A percentile compares a stretch with the other conserved stretches of the same genome.
Evolutionary conservation across 2,329 filamentous ascomycete genomes (phyloP).

Genomic region (Aureobasidium namibiae): DNA sequence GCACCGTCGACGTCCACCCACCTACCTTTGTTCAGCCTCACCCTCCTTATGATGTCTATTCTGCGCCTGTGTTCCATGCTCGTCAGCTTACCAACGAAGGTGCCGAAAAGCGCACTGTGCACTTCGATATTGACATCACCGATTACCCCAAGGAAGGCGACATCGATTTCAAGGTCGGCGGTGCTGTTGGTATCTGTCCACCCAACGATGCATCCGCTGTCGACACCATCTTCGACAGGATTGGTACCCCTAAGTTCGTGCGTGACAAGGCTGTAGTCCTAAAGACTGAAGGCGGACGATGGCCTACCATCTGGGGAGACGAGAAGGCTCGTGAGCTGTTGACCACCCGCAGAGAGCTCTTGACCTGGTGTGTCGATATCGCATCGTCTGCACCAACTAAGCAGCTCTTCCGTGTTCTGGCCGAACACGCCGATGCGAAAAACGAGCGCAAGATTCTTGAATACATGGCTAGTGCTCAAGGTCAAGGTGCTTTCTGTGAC

Average conservation of each 20-base stretch:
- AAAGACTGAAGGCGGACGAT: constrained; percentile 71
- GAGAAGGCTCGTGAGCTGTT: constrained; percentile 77
- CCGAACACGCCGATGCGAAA: constrained; percentile 69
- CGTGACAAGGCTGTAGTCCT: constrained; percentile 77
- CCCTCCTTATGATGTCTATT: constrained; percentile 83
- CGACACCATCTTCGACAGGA: constrained; percentile 72
- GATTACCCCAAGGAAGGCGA: constrained; percentile 80
- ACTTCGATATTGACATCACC: constrained; percentile 94
- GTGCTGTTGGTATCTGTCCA: constrained; percentile 86
- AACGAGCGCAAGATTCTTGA: constrained; percentile 83
- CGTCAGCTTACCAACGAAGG: constrained; percentile 81
- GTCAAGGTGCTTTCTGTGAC: constrained; percentile 87
- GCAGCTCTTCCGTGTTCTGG: constrained; percentile 72
- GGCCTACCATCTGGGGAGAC: constrained; percentile 97
- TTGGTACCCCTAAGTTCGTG: constrained; percentile 72
- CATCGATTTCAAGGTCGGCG: constrained; percentile 92
- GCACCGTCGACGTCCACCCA: constrained; percentile 52
- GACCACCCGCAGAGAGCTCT: constrained; percentile 81
- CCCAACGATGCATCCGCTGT: constrained; percentile 73
- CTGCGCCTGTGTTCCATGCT: constrained; percentile 75
- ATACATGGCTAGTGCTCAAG: constrained; percentile 81
- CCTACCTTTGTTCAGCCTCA: constrained; percentile 90
- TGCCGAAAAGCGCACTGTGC: constrained; percentile 93
- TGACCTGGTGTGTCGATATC: constrained; percentile 92
- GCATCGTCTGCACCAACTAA: constrained; percentile 91